phyloP scores from a whole-genome alignment of 2,329 filamentous ascomycete species.

The Phialemoniopsis sp. region DNA sequence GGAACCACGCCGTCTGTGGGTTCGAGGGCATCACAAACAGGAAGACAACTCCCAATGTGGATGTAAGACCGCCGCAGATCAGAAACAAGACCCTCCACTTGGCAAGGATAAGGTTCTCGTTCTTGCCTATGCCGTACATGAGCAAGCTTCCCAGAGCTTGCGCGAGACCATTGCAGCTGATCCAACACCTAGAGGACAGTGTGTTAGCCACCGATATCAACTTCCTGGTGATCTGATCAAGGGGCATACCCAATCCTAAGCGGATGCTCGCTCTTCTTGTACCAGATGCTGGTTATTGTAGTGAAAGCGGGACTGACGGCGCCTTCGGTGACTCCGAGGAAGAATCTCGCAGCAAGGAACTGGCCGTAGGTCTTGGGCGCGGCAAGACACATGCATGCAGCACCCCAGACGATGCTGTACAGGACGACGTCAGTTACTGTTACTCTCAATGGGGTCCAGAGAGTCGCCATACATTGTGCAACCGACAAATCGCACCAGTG shows the following conservation, averaged over 20 bases:
- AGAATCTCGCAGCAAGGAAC: slow-evolving; percentile 28
- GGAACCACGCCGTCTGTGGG: slow-evolving; percentile 45
- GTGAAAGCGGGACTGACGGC: slow-evolving; percentile 40
- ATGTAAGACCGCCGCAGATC: slow-evolving; percentile 42
- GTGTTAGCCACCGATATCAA: no score
- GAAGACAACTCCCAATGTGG: slow-evolving; percentile 35
- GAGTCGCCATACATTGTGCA: slow-evolving; percentile 32
- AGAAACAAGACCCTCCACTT: slow-evolving; percentile 43
- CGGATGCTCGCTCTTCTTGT: slow-evolving; percentile 29
- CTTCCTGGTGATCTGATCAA: no score
- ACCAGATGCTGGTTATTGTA: slow-evolving; percentile 38
- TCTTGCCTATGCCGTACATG: slow-evolving; percentile 46
- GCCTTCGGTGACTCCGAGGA: slow-evolving; percentile 34
- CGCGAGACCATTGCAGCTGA: slow-evolving; percentile 38
- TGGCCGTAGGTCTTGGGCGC: slow-evolving; percentile 29
- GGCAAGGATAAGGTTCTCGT: slow-evolving; percentile 37
- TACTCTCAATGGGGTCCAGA: neutral
- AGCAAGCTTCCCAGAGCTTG: slow-evolving; percentile 39
- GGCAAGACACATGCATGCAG: slow-evolving; percentile 35
- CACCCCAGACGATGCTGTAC: slow-evolving; percentile 30
- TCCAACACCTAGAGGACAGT: slow-evolving; percentile 31
- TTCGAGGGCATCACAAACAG: slow-evolving; percentile 39
- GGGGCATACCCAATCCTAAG: slow-evolving; percentile 19
- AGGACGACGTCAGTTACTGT: neutral
- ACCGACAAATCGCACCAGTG: slow-evolving; percentile 44